Evolutionary conservation across 2,329 filamentous ascomycete genomes (phyloP).

Genomic region (Penicillium frequentans): DNA sequence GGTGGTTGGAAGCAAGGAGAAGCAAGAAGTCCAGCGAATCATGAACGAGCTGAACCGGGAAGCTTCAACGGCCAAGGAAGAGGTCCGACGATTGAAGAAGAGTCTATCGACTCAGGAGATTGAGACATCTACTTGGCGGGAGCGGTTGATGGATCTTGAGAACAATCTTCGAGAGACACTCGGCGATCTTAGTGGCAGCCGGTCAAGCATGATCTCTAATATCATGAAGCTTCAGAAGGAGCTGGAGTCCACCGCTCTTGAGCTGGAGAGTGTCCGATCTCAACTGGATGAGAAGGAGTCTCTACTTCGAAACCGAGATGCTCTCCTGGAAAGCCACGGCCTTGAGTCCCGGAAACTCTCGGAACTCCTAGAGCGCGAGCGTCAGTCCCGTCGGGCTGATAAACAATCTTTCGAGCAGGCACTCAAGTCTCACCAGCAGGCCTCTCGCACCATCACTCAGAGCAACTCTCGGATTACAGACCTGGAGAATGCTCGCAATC

Average conservation of each 20-base stretch:
- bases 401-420: constrained; percentile 85
- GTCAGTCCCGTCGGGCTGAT: constrained; percentile 78
- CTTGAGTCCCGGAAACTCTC: constrained; percentile 81
- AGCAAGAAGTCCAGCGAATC: constrained; percentile 91
- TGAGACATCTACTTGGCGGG: constrained; percentile 88
- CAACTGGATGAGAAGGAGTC: constrained; percentile 87
- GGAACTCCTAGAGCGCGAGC: constrained; percentile 89
- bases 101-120: constrained; percentile 79
- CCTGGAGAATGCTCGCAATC: constrained; percentile 74
- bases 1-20: constrained; percentile 81
- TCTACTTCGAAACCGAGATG: constrained; percentile 84
- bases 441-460: constrained; percentile 79
- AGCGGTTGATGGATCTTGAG: constrained; percentile 85
- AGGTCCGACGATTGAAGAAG: constrained; percentile 78
- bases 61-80: constrained; percentile 78
- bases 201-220: constrained; percentile 80
- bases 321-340: constrained; percentile 81
- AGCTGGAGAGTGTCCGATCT: constrained; percentile 75
- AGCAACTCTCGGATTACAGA: constrained; percentile 84
- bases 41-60: constrained; percentile 91
- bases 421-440: constrained; percentile 82
- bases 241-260: constrained; percentile 77
- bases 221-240: constrained; percentile 86
- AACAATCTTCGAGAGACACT: constrained; percentile 82
- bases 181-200: constrained; percentile 82